Evolutionary conservation across 148 eudicot genomes (phyloP).

Genomic region (Fagopyrum homotropicum): DNA sequence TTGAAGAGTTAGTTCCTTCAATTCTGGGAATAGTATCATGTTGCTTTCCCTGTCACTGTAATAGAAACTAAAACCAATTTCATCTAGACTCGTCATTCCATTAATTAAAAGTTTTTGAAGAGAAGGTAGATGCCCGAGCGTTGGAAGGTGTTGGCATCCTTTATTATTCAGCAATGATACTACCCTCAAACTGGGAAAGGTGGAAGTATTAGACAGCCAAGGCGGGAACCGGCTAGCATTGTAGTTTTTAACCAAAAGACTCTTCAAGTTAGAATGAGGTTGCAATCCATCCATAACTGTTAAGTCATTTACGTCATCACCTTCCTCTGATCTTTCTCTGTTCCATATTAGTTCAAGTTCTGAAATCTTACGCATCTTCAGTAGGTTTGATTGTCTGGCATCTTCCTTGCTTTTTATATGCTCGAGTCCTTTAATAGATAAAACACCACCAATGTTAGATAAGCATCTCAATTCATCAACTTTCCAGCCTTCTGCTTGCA

Average conservation of each 20-base stretch:
- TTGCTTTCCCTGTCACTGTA: neutral
- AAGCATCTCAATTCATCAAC: neutral
- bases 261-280: neutral
- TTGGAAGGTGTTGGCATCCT: conserved; percentile 3
- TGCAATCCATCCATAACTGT: neutral
- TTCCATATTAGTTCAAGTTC: neutral
- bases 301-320: neutral
- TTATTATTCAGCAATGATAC: neutral
- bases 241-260: neutral
- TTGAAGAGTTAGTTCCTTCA: neutral
- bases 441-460: neutral
- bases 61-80: neutral
- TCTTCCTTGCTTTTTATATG: neutral
- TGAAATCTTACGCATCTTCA: neutral
- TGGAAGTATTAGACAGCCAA: neutral
- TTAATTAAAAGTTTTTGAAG: neutral
- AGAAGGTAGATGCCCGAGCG: neutral
- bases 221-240: neutral
- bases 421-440: neutral
- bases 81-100: neutral
- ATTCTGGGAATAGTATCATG: neutral
- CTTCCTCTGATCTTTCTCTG: neutral
- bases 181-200: neutral
- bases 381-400: neutral
- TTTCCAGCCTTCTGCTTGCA: conserved; percentile 5